phyloP scores from a whole-genome alignment of 2,329 filamentous ascomycete genomes.

The Colletotrichum spaethianum region DNA sequence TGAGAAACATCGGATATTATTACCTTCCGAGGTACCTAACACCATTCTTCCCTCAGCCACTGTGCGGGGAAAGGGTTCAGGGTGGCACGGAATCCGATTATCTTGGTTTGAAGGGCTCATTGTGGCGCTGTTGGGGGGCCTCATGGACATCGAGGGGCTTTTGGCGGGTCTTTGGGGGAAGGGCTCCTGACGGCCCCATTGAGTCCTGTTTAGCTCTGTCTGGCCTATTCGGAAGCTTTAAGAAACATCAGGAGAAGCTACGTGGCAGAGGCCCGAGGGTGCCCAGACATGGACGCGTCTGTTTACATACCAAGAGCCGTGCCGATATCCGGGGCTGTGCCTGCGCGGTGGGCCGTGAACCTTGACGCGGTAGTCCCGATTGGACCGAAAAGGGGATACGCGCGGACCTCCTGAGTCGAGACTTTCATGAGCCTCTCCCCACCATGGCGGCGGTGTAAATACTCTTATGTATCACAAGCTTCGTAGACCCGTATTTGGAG shows the following conservation, averaged over 20 bases:
- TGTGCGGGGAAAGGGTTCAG: constrained; percentile 23
- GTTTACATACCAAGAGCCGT: constrained; percentile 33
- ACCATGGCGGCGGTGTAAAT: constrained; percentile 40
- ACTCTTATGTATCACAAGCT: constrained; percentile 36
- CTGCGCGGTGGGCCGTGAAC: constrained; percentile 37
- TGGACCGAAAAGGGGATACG: constrained; percentile 36
- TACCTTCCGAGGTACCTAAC: constrained; percentile 12
- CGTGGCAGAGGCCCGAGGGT: constrained; percentile 34
- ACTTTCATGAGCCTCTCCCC: constrained; percentile 38
- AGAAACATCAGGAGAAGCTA: constrained; percentile 33
- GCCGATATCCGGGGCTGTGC: constrained; percentile 38
- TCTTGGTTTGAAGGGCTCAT: not conserved
- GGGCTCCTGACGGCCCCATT: constrained; percentile 6
- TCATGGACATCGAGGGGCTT: constrained; percentile 16
- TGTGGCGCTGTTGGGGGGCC: constrained; percentile 25
- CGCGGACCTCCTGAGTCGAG: constrained; percentile 38
- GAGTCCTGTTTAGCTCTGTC: not conserved
- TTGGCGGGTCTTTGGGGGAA: constrained; percentile 4
- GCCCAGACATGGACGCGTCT: constrained; percentile 33
- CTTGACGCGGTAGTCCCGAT: constrained; percentile 41
- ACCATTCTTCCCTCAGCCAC: constrained; percentile 21
- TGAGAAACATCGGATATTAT: constrained; percentile 20
- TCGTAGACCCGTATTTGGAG: constrained; percentile 24
- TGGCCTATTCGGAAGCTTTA: constrained; percentile 11
- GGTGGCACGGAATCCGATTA: constrained; percentile 22